These are phyloP conservation scores for Quercus variabilis DNA, from an alignment of 306 rosid genomes.

Conservation along the genomic window DNA sequence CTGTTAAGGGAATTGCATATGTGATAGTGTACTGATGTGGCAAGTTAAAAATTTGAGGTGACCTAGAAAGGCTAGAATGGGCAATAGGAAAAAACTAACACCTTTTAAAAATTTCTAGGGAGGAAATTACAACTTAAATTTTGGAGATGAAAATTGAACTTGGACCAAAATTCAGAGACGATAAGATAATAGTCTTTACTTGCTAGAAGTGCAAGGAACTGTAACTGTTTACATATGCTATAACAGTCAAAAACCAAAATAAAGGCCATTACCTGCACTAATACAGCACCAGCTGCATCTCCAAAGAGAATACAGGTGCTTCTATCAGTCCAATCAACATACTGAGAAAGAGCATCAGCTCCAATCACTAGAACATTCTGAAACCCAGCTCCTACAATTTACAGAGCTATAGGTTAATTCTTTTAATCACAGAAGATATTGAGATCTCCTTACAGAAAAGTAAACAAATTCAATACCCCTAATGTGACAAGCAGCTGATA, in stretches of 20 bases:
- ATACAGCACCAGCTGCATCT: conserved; percentile 97
- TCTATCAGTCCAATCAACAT: conserved; percentile 95
- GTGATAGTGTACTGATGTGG: too few relatives aligned
- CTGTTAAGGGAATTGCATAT: too few relatives aligned
- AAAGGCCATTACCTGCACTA: conserved; percentile 66
- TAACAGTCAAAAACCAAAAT: conserved; percentile 10
- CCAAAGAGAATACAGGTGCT: conserved; percentile 94
- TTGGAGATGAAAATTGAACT: too few relatives aligned
- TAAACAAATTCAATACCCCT: conserved; percentile 62
- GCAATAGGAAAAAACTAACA: too few relatives aligned
- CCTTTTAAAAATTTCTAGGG: too few relatives aligned
- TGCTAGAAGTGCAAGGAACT: neutral
- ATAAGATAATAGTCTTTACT: neutral
- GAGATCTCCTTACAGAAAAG: conserved; percentile 14
- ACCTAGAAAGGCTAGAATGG: too few relatives aligned
- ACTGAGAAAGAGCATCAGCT: conserved; percentile 92
- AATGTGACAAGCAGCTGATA: conserved; percentile 90
- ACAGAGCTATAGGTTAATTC: conserved; percentile 21
- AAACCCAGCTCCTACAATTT: conserved; percentile 81
- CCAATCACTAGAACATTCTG: conserved; percentile 85
- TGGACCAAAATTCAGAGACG: too few relatives aligned
- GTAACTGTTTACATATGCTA: neutral
- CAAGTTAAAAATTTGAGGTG: too few relatives aligned
- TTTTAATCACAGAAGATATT: conserved; percentile 14
- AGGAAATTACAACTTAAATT: too few relatives aligned